Percentiles rank a stretch among this genome's conserved stretches.
phyloP scores from a whole-genome alignment of 352 stramenopile species.

The Pilasporangium apinafurcum region DNA sequence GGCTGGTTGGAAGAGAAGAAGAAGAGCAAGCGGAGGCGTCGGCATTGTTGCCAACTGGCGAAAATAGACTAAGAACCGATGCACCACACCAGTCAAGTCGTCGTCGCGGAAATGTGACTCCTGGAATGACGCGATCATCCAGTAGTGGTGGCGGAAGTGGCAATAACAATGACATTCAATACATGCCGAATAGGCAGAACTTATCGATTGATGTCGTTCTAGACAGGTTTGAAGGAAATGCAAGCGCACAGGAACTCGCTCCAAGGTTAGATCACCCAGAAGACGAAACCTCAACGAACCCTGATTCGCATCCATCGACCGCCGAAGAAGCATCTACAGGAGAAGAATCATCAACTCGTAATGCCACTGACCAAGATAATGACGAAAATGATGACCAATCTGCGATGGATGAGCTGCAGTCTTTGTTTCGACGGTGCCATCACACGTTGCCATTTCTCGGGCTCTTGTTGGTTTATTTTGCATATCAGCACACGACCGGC shows the following conservation, averaged over 20 bases:
- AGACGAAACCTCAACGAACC: no score
- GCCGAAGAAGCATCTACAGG: no score
- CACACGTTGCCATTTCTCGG: constrained; percentile 69
- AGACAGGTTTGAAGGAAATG: background rate
- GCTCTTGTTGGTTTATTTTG: constrained; percentile 71
- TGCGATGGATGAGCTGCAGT: constrained; percentile 53
- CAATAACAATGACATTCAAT: no score
- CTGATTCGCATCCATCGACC: no score
- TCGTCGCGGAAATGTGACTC: background rate
- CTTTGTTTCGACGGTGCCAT: constrained; percentile 58
- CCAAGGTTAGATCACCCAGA: no score
- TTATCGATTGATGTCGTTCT: background rate
- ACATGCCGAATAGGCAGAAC: no score
- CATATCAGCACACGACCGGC: constrained; percentile 66
- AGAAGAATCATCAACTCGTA: no score
- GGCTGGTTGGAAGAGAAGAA: no score
- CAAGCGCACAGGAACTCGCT: background rate
- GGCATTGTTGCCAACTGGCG: background rate
- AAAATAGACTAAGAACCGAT: background rate
- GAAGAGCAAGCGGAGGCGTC: background rate
- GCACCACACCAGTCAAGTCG: background rate
- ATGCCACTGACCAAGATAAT: constrained; percentile 5
- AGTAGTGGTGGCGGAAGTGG: no score
- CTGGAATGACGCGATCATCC: background rate
- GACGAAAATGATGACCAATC: constrained; percentile 34